Evolutionary conservation across 2,329 filamentous ascomycete genomes (phyloP), one percentile per base, ranked within the genome.

Genomic region (Plectosphaerella cucumerina): DNA sequence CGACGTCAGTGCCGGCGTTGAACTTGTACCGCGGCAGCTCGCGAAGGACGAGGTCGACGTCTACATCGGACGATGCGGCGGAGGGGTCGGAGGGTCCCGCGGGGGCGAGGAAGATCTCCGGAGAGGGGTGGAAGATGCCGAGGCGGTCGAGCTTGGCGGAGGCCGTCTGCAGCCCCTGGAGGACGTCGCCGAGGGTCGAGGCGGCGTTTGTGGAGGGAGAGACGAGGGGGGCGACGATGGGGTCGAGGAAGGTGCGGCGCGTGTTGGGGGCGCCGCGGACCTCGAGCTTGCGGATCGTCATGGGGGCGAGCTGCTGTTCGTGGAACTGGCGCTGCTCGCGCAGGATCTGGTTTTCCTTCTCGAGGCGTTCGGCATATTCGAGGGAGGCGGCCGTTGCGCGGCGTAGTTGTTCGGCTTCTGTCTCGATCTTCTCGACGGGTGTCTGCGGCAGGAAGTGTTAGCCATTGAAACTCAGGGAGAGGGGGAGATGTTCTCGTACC

Each of bases 1-100:
- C 94, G 44, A 96, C 80, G 65, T 97, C 93, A 9, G 94, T 97
- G 53, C 94, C 94, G 0, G 92, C 96, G 74, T 96, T 96, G 62
- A 97, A 81, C 53, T 91, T 84, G 63, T 97, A 83, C 37, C 88
- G 85, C 31, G 89, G 87, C 58, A 89, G 85, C 70, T 99, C 93
- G 49, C 83, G 84, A 51, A 97, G 79, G 61, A 86, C 88, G 49
- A 97, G 81, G 58, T 93, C 87, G 59, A 97, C 68, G 64, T 96
- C 90, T 49, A 97, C 70, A 65, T 96, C 90, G 50, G 85, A 90
- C 2, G 86, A 83, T 2, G 84, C 84, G 10, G 85, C 82, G 6
- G 84, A 82, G 1, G 88, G 78, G 54, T 89, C 82, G 43, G 84
- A 80, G 45, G 82, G 80, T 53, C 84, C 79, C 11, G 90, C 85